Evolutionary conservation across 805 yeast genomes (phyloP), one percentile per base, ranked within the genome.

Genomic region (Hanseniaspora valbyensis): DNA sequence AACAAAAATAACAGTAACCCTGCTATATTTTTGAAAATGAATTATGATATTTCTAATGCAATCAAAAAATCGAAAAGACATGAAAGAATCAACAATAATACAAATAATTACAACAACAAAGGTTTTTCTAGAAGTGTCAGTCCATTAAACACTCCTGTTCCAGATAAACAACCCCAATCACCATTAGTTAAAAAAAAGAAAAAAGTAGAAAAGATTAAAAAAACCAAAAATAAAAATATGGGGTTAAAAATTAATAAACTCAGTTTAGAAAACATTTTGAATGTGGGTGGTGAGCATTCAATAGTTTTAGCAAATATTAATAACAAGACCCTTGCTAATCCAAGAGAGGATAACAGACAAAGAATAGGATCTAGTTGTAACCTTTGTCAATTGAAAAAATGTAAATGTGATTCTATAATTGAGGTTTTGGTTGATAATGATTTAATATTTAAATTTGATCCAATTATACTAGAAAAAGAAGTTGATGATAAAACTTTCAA

Each of bases 281-380:
- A 44, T 16, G 16, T 16, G 16, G 21, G 10, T 34, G 21, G 9
- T n/a, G 18, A 21, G 12, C 14, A 10, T 8, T 8, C 7, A 2
- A 5, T 33, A 36, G 6, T 30, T 19, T 19, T 24, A 36, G 13
- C 28, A 22, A 14, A 22, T 37, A 16, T 16, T n/a, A 24, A 16
- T 12, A n/a, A 7, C 22, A 21, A 29, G 10, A 21, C 21, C 1
- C 38, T 44, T 8, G 42, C 50, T 22, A 25, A 28, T 30, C 22
- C 28, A 18, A 37, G 50, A 30, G 13, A 2, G 6, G 40, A 45
- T 19, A 45, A 45, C 24, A 37, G 50, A 22, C 50, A 45, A 22
- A 24, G 50, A 18, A 16, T 21, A 29, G 50, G 50, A 29, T 45
- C 50, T 16, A 45, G 50, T 26, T 45, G 50, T 21, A 45, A 45